Evolutionary conservation across 2,329 filamentous ascomycete genomes (phyloP).

Genomic region (Phaeophleospora eucalypticola): DNA sequence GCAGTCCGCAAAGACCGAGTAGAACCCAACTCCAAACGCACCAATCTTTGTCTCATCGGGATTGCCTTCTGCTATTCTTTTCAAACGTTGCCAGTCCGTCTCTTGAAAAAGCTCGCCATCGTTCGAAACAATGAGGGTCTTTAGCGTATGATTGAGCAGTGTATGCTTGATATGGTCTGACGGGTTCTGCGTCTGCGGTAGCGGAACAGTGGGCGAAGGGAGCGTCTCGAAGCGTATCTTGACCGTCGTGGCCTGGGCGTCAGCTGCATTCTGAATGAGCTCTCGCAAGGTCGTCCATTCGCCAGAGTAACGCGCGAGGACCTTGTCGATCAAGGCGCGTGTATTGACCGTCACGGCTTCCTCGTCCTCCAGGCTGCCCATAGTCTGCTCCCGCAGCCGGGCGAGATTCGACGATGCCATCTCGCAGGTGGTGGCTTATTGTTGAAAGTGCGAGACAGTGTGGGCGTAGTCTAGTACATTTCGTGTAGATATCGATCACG

Average conservation of each 20-base stretch:
- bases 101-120: constrained; percentile 82
- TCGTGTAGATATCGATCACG: neutral
- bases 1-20: constrained; percentile 96
- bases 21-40: constrained; percentile 96
- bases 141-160: constrained; percentile 78
- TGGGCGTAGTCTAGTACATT: neutral
- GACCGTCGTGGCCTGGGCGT: constrained; percentile 86
- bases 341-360: constrained; percentile 98
- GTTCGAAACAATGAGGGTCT: constrained; percentile 85
- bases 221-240: constrained; percentile 88
- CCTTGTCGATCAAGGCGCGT: constrained; percentile 93
- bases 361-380: constrained; percentile 82
- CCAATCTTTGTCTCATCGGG: constrained; percentile 99
- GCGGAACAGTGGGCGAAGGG: constrained; percentile 72
- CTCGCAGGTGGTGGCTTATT: neutral
- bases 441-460: neutral
- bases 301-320: constrained; percentile 90
- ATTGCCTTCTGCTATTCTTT: constrained; percentile 97
- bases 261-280: constrained; percentile 96
- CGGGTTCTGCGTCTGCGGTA: constrained; percentile 60
- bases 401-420: constrained; percentile 29
- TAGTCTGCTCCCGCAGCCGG: constrained; percentile 73
- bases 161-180: constrained; percentile 76
- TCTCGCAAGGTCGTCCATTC: constrained; percentile 88
- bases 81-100: constrained; percentile 89